These are phyloP conservation scores for Quercus lobata DNA, from an alignment of 331 rosid species.

Conservation along the genomic window DNA sequence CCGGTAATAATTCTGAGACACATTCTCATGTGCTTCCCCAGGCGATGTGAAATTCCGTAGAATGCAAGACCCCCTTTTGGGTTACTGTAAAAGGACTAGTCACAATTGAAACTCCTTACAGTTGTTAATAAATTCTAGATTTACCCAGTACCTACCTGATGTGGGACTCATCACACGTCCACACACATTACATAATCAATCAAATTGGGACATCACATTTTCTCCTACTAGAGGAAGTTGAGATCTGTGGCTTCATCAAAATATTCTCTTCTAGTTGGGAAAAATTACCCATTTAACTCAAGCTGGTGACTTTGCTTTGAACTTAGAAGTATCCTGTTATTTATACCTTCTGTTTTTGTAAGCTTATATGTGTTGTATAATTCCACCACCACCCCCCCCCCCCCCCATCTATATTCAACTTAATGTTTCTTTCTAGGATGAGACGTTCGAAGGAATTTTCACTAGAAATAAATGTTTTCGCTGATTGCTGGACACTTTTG, in stretches of 20 bases:
- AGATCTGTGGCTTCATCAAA: neutral
- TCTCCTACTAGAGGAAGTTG: neutral
- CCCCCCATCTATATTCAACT: neutral
- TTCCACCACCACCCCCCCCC: too few relatives aligned
- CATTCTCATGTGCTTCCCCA: too few relatives aligned
- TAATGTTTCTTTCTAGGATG: neutral
- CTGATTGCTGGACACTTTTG: conserved; percentile 8
- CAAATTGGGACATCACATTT: too few relatives aligned
- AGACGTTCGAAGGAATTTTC: neutral
- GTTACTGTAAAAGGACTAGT: too few relatives aligned
- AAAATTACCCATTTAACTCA: neutral
- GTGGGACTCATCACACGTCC: too few relatives aligned
- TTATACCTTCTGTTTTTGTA: neutral
- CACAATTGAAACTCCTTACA: too few relatives aligned
- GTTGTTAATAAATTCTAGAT: too few relatives aligned
- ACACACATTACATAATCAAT: too few relatives aligned
- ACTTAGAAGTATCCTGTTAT: neutral
- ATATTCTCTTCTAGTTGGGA: neutral
- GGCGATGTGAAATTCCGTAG: accelerated
- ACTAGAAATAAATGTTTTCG: neutral
- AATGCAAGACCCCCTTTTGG: too few relatives aligned
- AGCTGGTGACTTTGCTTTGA: neutral
- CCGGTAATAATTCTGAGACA: conserved; percentile 25
- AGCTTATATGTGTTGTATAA: neutral
- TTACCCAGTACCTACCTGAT: too few relatives aligned